Evolutionary conservation across 1,139 yeast species (phyloP).

Genomic region (Saccharomyces hybrid): DNA sequence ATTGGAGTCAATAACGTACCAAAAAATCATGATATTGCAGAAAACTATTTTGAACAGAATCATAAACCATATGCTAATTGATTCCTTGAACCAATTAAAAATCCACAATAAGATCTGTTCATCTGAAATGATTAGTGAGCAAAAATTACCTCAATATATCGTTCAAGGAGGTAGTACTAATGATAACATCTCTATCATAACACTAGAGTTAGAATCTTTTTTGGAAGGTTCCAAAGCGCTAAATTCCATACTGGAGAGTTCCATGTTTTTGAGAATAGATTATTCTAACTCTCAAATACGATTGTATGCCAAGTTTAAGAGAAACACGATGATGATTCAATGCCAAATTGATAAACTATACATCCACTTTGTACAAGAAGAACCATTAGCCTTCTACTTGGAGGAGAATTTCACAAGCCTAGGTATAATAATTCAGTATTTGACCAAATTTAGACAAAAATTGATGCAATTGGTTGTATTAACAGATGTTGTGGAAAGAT

Average conservation of each 20-base stretch:
- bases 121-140: conserved; percentile 8
- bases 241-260: conserved; percentile 24
- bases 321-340: conserved; percentile 26
- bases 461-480: conserved; percentile 29
- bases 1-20: conserved; percentile 38
- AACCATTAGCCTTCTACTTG: conserved; percentile 25
- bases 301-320: conserved; percentile 27
- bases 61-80: conserved; percentile 54
- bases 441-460: conserved; percentile 28
- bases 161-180: conserved; percentile 6
- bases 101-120: conserved; percentile 26
- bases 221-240: conserved; percentile 27
- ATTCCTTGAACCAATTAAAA: conserved; percentile 42
- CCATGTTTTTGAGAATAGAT: conserved; percentile 29
- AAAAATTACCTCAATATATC: conserved; percentile 21
- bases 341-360: conserved; percentile 28
- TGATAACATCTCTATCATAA: conserved; percentile 18
- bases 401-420: conserved; percentile 24
- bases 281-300: conserved; percentile 25
- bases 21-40: conserved; percentile 43
- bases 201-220: conserved; percentile 28
- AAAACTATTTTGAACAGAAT: conserved; percentile 50
- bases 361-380: conserved; percentile 24
- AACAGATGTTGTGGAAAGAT: conserved; percentile 30
- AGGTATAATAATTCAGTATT: conserved; percentile 24